Conservation (phyloP, 139 green algal species). For the Tetradesmus lagerheimii region DNA sequence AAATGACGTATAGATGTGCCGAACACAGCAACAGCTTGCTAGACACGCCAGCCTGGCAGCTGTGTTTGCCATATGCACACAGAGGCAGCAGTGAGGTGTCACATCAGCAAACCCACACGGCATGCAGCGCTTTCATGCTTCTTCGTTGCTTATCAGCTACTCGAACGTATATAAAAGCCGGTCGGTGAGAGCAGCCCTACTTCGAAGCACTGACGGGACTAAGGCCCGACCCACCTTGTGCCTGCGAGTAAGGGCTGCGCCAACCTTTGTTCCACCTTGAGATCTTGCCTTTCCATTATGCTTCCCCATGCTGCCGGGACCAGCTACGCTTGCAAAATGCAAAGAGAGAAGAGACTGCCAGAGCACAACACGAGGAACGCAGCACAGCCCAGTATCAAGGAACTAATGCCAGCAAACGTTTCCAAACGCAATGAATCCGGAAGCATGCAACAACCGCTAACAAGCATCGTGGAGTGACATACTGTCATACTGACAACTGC, state of each 20-base stretch:
- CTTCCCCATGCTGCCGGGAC: conserved; percentile 77
- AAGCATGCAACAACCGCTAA: neutral
- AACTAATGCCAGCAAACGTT: neutral
- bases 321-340: neutral
- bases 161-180: too few species aligned
- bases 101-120: neutral
- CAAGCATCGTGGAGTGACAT: neutral
- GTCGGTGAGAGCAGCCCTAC: neutral
- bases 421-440: neutral
- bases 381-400: neutral
- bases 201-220: neutral
- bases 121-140: neutral
- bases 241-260: conserved; percentile 67
- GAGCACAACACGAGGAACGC: neutral
- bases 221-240: conserved; percentile 56
- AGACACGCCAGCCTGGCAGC: neutral
- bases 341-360: neutral
- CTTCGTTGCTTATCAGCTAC: too few species aligned
- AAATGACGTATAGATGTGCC: neutral
- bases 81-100: conserved; percentile 3
- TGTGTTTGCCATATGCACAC: neutral
- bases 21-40: neutral
- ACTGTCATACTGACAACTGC: neutral
- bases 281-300: conserved; percentile 89
- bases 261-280: conserved; percentile 68